Conservation (phyloP, 495 filamentous ascomycete species). For the Tuber borchii region DNA sequence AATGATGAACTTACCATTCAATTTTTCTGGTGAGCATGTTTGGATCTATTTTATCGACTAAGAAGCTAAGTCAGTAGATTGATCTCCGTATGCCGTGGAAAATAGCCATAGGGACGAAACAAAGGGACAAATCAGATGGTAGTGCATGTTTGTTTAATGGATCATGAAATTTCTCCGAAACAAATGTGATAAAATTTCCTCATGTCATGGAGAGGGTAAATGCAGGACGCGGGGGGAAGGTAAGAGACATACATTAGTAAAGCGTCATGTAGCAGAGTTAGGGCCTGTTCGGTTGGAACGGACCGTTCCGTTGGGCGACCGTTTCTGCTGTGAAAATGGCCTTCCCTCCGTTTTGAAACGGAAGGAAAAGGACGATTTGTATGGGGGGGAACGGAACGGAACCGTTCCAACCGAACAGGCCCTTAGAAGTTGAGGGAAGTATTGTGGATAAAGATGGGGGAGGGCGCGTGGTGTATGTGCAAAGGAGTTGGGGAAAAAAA, state of each 20-base stretch:
- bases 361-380: too few relatives aligned
- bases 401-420: too few relatives aligned
- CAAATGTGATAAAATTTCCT: constrained; percentile 4
- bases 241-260: not conserved
- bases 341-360: too few relatives aligned
- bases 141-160: constrained; percentile 6
- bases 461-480: not conserved
- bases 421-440: not conserved
- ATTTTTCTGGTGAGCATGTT: not conserved
- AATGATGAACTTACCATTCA: not conserved
- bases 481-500: not conserved
- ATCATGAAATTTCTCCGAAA: constrained; percentile 7
- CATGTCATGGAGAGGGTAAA: not conserved
- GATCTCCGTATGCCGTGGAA: not conserved
- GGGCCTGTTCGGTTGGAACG: too few relatives aligned
- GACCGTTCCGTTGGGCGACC: too few relatives aligned
- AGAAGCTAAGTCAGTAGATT: not conserved
- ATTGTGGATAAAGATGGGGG: not conserved
- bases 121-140: constrained; percentile 2
- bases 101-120: not conserved
- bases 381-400: too few relatives aligned
- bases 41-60: not conserved
- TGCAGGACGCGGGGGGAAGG: not conserved
- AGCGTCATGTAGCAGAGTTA: not conserved
- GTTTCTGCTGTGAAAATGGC: too few relatives aligned